Conservation (phyloP, 164 flowering plant species). For the Chimonanthus praecox region DNA sequence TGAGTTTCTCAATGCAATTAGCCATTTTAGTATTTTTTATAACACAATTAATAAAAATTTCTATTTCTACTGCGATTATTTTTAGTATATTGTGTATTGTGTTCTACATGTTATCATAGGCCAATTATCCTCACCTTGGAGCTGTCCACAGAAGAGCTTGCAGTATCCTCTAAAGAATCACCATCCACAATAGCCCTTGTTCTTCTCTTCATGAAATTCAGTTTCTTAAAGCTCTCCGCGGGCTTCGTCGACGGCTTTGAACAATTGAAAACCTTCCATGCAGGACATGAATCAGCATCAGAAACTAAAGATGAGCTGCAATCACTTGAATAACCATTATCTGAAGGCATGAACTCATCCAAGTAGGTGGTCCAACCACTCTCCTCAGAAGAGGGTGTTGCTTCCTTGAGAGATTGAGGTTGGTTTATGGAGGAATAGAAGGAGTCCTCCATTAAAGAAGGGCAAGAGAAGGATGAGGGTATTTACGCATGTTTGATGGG, state of each 20-base stretch:
- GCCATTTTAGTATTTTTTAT: background rate
- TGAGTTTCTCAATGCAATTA: background rate
- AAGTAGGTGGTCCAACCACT: slow-evolving; percentile 63
- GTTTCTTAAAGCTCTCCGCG: slow-evolving; percentile 13
- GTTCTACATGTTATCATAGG: background rate
- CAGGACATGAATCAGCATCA: slow-evolving; percentile 46
- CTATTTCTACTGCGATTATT: too few species aligned
- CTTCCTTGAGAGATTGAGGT: slow-evolving; percentile 7
- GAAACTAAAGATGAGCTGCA: slow-evolving; percentile 45
- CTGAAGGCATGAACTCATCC: slow-evolving; percentile 35
- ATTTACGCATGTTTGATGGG: background rate
- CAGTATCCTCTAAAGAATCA: slow-evolving; percentile 59
- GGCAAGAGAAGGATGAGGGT: background rate
- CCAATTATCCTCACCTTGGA: slow-evolving; percentile 39
- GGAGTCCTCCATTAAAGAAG: slow-evolving; percentile 20
- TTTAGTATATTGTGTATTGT: too few species aligned
- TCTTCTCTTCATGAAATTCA: slow-evolving; percentile 36
- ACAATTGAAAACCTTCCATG: slow-evolving; percentile 12
- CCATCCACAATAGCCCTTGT: slow-evolving; percentile 24
- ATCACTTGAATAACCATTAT: slow-evolving; percentile 10
- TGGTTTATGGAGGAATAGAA: slow-evolving; percentile 17
- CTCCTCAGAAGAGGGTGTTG: slow-evolving; percentile 30
- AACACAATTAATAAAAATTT: too few species aligned
- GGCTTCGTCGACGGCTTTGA: background rate
- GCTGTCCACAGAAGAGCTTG: slow-evolving; percentile 54